Evolutionary conservation across 2,329 filamentous ascomycete species (phyloP).

Genomic region (Spiromastix sp.): DNA sequence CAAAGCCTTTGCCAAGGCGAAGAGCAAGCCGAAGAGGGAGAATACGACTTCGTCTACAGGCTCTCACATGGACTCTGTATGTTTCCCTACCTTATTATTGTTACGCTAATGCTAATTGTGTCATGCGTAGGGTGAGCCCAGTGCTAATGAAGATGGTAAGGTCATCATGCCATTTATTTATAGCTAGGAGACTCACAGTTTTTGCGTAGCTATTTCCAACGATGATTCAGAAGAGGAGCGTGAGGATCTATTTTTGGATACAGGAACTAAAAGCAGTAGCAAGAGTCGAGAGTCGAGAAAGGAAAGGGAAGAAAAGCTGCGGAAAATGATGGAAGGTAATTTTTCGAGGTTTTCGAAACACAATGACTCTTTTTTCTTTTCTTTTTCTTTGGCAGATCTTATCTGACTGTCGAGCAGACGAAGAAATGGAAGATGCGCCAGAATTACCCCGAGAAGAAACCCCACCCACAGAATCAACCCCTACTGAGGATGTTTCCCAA

Average conservation of each 20-base stretch:
- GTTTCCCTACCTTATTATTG: conserved; percentile 19
- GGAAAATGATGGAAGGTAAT: conserved; percentile 70
- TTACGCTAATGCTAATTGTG: conserved; percentile 11
- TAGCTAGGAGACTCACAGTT: not conserved
- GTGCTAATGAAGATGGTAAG: conserved; percentile 40
- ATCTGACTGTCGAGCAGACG: conserved; percentile 27
- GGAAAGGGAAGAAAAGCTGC: conserved; percentile 55
- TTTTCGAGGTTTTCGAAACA: conserved; percentile 7
- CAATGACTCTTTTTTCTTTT: not conserved
- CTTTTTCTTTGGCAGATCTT: not conserved
- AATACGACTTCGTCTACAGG: conserved; percentile 28
- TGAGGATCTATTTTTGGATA: conserved; percentile 39
- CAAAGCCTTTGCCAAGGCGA: conserved; percentile 66
- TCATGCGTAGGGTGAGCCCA: conserved; percentile 22
- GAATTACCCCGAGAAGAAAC: conserved; percentile 25
- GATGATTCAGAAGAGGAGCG: conserved; percentile 47
- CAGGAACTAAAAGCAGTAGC: conserved; percentile 23
- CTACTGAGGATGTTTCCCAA: conserved; percentile 13
- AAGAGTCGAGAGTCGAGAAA: conserved; percentile 41
- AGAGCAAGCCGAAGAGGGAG: conserved; percentile 44
- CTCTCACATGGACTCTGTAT: conserved; percentile 24
- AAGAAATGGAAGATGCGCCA: conserved; percentile 49
- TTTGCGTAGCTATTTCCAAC: conserved; percentile 34
- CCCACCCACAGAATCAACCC: conserved; percentile 10
- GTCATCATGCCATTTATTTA: not conserved